Evolutionary conservation across 495 filamentous ascomycete species (phyloP).

Genomic region (Cercophora newfieldiana): DNA sequence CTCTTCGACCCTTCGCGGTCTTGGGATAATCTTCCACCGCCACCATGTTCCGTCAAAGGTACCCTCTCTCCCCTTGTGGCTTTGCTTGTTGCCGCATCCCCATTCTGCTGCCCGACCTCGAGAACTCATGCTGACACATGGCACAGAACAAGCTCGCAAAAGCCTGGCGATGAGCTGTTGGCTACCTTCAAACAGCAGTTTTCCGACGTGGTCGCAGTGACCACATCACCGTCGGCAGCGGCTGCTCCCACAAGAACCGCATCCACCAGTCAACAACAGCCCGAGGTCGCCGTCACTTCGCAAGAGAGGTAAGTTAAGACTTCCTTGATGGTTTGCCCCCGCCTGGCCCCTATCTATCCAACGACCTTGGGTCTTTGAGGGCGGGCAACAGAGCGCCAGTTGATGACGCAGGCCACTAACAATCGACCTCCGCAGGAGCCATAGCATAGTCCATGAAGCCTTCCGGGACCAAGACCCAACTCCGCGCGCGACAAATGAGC

Average conservation of each 20-base stretch:
- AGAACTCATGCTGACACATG: neutral
- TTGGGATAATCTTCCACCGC: neutral
- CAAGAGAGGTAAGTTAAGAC: slow-evolving; percentile 51
- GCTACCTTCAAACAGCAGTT: slow-evolving; percentile 80
- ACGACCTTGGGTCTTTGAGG: neutral
- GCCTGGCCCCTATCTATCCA: neutral
- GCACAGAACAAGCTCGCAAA: slow-evolving; percentile 75
- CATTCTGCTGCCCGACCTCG: neutral
- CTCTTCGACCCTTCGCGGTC: neutral
- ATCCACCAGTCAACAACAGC: slow-evolving; percentile 37
- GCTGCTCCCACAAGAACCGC: slow-evolving; percentile 35
- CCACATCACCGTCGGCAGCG: slow-evolving; percentile 34
- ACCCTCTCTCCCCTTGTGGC: too few species aligned
- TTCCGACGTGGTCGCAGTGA: slow-evolving; percentile 56
- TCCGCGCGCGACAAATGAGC: slow-evolving; percentile 71
- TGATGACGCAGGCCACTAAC: neutral
- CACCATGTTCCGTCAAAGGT: slow-evolving; percentile 45
- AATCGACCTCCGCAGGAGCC: slow-evolving; percentile 32
- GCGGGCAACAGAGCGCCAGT: neutral
- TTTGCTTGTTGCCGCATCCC: too few species aligned
- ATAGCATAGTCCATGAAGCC: slow-evolving; percentile 42
- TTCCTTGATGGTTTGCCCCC: slow-evolving; percentile 9
- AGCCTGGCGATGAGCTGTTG: slow-evolving; percentile 82
- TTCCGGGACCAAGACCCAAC: slow-evolving; percentile 81
- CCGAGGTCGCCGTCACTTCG: slow-evolving; percentile 41